Conservation (phyloP, 768 basidiomycete genomes). For the Russula brevipes region DNA sequence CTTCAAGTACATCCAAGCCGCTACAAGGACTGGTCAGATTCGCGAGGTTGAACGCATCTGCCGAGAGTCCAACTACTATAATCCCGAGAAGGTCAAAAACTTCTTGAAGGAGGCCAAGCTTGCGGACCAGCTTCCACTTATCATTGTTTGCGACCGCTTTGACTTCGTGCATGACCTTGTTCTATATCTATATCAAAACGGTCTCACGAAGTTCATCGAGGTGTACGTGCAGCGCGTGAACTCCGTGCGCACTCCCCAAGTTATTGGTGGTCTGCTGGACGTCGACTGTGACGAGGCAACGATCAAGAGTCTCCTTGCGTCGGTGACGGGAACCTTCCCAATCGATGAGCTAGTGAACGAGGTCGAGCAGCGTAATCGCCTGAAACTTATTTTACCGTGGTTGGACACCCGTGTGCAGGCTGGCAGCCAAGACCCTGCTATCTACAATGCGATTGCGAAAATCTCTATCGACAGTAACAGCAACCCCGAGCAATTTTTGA, state of each 20-base stretch:
- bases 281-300: slow-evolving; percentile 97
- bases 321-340: slow-evolving; percentile 95
- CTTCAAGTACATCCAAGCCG: slow-evolving; percentile 99
- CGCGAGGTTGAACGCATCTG: slow-evolving; percentile 99
- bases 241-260: slow-evolving; percentile 94
- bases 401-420: slow-evolving; percentile 87
- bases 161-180: slow-evolving; percentile 99
- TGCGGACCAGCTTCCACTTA: slow-evolving; percentile 92
- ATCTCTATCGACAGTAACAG: slow-evolving; percentile 98
- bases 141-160: slow-evolving; percentile 99
- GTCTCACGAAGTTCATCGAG: slow-evolving; percentile 94
- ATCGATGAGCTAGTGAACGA: slow-evolving; percentile 97
- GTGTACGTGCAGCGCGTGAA: slow-evolving; percentile 99
- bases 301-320: slow-evolving; percentile 90
- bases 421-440: slow-evolving; percentile 89
- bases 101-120: slow-evolving; percentile 99
- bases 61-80: slow-evolving; percentile 94
- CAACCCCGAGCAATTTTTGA: slow-evolving; percentile 96
- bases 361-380: slow-evolving; percentile 91
- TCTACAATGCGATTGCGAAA: slow-evolving; percentile 98
- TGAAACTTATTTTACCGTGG: slow-evolving; percentile 98
- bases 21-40: slow-evolving; percentile 95
- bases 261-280: slow-evolving; percentile 92
- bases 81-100: slow-evolving; percentile 99
- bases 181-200: slow-evolving; percentile 97